Conservation (phyloP, 148 eudicot species). For the Vaccinium myrtillus region DNA sequence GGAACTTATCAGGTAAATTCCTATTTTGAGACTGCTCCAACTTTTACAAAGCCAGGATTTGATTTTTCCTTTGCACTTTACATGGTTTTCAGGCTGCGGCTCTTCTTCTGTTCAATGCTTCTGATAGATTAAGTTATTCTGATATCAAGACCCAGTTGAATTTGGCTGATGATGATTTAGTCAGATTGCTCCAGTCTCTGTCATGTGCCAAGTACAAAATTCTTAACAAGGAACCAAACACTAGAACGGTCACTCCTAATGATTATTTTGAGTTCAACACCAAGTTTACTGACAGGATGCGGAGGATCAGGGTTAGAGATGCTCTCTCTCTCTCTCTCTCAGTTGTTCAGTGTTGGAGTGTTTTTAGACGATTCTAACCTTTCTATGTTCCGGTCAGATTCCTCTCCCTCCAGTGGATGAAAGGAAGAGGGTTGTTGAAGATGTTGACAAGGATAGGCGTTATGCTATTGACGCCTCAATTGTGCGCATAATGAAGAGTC, state of each 20-base stretch:
- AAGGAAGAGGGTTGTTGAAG: constrained; percentile 45
- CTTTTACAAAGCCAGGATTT: background rate
- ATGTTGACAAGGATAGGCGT: constrained; percentile 52
- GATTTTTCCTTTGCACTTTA: background rate
- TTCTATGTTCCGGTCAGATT: constrained; percentile 25
- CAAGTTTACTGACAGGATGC: constrained; percentile 40
- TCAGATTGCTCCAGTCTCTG: constrained; percentile 37
- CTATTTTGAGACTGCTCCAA: background rate
- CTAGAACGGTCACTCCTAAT: constrained; percentile 26
- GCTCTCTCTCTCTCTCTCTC: background rate
- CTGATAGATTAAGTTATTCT: constrained; percentile 39
- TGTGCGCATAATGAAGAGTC: constrained; percentile 49
- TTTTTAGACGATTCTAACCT: background rate
- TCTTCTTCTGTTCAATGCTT: constrained; percentile 40
- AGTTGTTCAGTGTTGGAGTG: background rate
- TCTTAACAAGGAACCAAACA: constrained; percentile 33
- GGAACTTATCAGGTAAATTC: constrained; percentile 42
- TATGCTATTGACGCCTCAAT: constrained; percentile 48
- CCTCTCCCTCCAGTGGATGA: constrained; percentile 49
- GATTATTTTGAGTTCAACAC: constrained; percentile 42
- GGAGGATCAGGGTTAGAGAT: constrained; percentile 41
- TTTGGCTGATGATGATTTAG: constrained; percentile 46
- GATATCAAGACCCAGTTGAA: constrained; percentile 40
- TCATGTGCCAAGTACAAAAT: constrained; percentile 48
- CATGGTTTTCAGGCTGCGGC: constrained; percentile 40